Conservation (phyloP, 148 eudicot genomes). For the Chenopodium formosanum region DNA sequence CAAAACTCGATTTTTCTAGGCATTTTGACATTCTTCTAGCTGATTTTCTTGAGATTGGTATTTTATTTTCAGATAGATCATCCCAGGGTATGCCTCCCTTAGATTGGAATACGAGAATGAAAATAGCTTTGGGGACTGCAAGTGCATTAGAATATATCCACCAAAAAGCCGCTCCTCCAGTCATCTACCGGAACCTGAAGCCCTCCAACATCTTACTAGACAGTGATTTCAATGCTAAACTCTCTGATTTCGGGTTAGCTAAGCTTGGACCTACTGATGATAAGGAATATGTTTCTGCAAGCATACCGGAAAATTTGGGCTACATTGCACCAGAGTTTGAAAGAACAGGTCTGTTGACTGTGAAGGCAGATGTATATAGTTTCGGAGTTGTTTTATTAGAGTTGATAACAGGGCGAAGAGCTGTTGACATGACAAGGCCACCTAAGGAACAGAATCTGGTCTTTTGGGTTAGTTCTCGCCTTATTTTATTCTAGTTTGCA, state of each 20-base stretch:
- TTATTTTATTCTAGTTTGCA: not conserved
- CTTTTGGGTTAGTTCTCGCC: conserved; percentile 40
- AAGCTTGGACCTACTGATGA: conserved; percentile 54
- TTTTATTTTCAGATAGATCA: conserved; percentile 11
- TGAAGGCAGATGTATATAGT: conserved; percentile 61
- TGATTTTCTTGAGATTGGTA: not conserved
- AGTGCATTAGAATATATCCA: conserved; percentile 62
- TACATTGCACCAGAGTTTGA: conserved; percentile 69
- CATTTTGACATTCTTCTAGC: not conserved
- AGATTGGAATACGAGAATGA: conserved; percentile 51
- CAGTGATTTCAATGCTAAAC: conserved; percentile 48
- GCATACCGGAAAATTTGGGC: conserved; percentile 26
- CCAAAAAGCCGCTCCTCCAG: conserved; percentile 50
- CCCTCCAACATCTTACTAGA: conserved; percentile 64
- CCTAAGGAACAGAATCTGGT: conserved; percentile 49
- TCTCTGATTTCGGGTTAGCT: conserved; percentile 64
- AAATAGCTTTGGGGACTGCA: conserved; percentile 53
- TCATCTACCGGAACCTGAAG: conserved; percentile 58
- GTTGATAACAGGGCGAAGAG: conserved; percentile 55
- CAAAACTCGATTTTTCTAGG: too few relatives aligned
- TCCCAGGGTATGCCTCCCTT: conserved; percentile 36
- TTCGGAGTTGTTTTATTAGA: conserved; percentile 69
- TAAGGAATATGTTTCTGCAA: conserved; percentile 4
- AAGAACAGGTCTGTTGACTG: conserved; percentile 48
- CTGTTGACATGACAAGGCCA: conserved; percentile 40